phyloP scores from a whole-genome alignment of 164 flowering plant species.

The Aristolochia fimbriata region DNA sequence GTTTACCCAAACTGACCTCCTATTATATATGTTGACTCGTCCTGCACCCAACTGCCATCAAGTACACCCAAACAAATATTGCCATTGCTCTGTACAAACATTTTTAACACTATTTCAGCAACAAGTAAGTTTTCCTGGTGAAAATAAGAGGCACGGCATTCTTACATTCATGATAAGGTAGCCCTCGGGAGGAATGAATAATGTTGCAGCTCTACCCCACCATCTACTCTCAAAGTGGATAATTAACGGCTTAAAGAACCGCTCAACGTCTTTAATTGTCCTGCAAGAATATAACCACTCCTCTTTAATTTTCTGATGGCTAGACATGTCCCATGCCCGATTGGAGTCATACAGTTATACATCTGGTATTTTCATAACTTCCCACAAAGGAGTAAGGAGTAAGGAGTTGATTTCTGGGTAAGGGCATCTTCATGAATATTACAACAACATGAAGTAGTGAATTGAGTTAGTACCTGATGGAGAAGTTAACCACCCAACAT shows the following conservation, averaged over 20 bases:
- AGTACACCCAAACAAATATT: slow-evolving; percentile 75
- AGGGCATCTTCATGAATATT: neutral
- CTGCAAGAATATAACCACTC: slow-evolving; percentile 20
- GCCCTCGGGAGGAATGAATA: slow-evolving; percentile 58
- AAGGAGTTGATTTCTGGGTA: neutral
- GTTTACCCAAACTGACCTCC: slow-evolving; percentile 40
- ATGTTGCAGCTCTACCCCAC: slow-evolving; percentile 38
- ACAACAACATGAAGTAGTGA: no score
- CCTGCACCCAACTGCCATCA: slow-evolving; percentile 60
- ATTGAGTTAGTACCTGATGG: slow-evolving; percentile 35
- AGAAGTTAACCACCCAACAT: slow-evolving; percentile 57
- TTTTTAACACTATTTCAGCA: neutral
- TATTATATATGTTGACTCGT: slow-evolving; percentile 49
- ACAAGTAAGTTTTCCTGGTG: neutral
- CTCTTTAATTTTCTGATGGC: no score
- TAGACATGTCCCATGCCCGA: no score
- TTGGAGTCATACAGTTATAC: no score
- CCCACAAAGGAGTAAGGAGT: no score
- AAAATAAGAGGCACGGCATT: neutral
- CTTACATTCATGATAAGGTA: slow-evolving; percentile 59
- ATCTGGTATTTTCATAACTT: no score
- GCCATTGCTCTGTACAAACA: slow-evolving; percentile 44
- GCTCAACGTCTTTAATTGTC: slow-evolving; percentile 39
- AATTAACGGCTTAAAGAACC: slow-evolving; percentile 52
- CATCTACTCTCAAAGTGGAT: slow-evolving; percentile 55